Base-by-base conservation (phyloP, 805 yeast species). In the Wickerhamiella spandovensis region DNA sequence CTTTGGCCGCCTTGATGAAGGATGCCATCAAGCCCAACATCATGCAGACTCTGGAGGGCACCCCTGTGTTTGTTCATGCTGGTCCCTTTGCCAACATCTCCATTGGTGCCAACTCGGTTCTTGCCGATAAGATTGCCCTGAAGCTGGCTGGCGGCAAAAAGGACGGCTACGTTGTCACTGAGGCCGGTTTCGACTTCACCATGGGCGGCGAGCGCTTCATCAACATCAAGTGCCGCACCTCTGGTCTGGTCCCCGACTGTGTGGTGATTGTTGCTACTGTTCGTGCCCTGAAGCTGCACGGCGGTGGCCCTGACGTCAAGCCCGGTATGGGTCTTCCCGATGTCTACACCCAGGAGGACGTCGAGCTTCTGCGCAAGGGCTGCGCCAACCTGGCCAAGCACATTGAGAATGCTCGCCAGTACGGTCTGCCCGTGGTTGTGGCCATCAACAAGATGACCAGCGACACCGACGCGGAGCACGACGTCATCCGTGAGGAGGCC, bases 181-280 rank as follows among this genome's bases (percentile, higher is more conserved):
- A 90, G 68, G 97, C 97, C 39, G 98, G 98, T 48, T 90, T 90
- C 70, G 97, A 90, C 69, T 90, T 92, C 74, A 90, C 97, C 46
- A 90, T 90, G 97, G 98, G 98, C 57, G 97, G 97, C 59, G 98
- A 90, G 73, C 78, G 97, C 62, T 90, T 90, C 71, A 78, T 90
- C 69, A 87, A 90, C 72, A 90, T 90, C 67, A 90, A 90, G 72
- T 88, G 97, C 68, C 81, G 97, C 66, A 76, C 95, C 18, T 83
- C 94, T 39, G 96, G 95, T 4, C 74, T 84, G 52, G 70, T 74
- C 39, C 97, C 97, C 38, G 94, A 89, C 65, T 84, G 84, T 39
- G 90, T 90, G 50, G 95, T 90, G 43, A 78, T 90, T 60, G 97
- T 90, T 52, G 96, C 97, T 38, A 90, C 97, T 32, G 92, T 90